Evolutionary conservation across 768 basidiomycete genomes (phyloP).

Genomic region (Mycena floridula): DNA sequence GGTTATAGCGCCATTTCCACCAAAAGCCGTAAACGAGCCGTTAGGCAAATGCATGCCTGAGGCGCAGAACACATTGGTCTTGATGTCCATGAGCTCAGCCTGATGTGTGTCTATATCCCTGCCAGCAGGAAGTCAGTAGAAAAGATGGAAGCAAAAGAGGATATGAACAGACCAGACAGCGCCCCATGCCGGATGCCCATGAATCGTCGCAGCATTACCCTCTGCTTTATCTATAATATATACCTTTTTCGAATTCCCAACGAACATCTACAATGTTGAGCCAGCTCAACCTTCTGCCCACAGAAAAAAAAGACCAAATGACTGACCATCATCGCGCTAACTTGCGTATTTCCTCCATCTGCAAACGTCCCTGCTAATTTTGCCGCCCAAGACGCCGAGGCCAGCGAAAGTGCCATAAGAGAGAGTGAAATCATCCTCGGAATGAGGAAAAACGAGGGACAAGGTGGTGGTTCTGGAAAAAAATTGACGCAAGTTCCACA

Average conservation of each 20-base stretch:
- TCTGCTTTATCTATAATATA: constrained; percentile 91
- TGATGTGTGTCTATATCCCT: constrained; percentile 60
- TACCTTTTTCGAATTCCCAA: constrained; percentile 74
- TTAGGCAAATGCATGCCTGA: constrained; percentile 81
- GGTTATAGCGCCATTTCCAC: constrained; percentile 73
- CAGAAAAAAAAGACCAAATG: background rate
- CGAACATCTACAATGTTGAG: constrained; percentile 77
- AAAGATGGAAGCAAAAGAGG: background rate
- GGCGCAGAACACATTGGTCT: constrained; percentile 76
- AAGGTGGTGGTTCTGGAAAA: too few species aligned
- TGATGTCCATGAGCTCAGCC: constrained; percentile 62
- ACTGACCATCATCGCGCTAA: constrained; percentile 34
- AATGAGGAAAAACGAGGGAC: too few species aligned
- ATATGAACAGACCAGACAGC: constrained; percentile 41
- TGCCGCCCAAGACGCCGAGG: too few species aligned
- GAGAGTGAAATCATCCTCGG: too few species aligned
- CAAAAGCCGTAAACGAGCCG: constrained; percentile 68
- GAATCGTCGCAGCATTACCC: constrained; percentile 59
- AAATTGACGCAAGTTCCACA: too few species aligned
- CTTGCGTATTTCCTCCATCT: constrained; percentile 27
- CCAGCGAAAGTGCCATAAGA: too few species aligned
- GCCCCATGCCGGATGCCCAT: constrained; percentile 72
- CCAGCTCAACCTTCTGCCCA: background rate
- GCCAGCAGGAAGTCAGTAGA: constrained; percentile 1
- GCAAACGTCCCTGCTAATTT: constrained; percentile 28